These are phyloP conservation scores for Phytopythium chamaehyphon DNA, from an alignment of 352 stramenopile species.

Conservation along the genomic window DNA sequence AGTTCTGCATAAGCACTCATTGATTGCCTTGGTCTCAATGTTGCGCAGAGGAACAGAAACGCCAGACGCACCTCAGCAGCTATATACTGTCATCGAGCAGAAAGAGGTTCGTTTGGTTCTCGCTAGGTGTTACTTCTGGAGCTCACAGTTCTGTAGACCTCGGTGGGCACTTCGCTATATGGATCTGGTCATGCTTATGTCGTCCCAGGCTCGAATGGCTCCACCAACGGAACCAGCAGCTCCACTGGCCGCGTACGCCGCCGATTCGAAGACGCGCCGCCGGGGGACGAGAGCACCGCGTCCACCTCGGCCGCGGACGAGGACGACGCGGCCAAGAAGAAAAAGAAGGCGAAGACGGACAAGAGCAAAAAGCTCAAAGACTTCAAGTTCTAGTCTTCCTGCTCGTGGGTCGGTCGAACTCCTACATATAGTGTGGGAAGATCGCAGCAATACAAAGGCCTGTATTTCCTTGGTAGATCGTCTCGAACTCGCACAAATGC, in stretches of 20 bases:
- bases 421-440: no score
- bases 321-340: slow-evolving; percentile 56
- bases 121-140: no score
- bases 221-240: slow-evolving; percentile 23
- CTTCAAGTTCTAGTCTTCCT: slow-evolving; percentile 68
- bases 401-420: no score
- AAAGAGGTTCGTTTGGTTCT: slow-evolving; percentile 39
- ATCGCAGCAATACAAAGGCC: no score
- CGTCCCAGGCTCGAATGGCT: slow-evolving; percentile 26
- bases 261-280: slow-evolving; percentile 62
- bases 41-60: slow-evolving; percentile 48
- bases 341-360: slow-evolving; percentile 70
- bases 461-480: no score
- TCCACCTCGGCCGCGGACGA: slow-evolving; percentile 32
- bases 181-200: slow-evolving; percentile 75
- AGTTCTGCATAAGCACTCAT: no score
- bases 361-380: slow-evolving; percentile 84
- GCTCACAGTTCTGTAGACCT: slow-evolving; percentile 28
- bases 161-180: slow-evolving; percentile 69
- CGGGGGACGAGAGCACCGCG: slow-evolving; percentile 17
- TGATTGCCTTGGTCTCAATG: no score
- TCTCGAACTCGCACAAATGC: background rate
- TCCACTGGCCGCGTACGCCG: slow-evolving; percentile 57
- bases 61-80: slow-evolving; percentile 54
- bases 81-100: slow-evolving; percentile 78